Base-by-base conservation (phyloP, 345 rosid species). In the Cardamine resedifolia region DNA sequence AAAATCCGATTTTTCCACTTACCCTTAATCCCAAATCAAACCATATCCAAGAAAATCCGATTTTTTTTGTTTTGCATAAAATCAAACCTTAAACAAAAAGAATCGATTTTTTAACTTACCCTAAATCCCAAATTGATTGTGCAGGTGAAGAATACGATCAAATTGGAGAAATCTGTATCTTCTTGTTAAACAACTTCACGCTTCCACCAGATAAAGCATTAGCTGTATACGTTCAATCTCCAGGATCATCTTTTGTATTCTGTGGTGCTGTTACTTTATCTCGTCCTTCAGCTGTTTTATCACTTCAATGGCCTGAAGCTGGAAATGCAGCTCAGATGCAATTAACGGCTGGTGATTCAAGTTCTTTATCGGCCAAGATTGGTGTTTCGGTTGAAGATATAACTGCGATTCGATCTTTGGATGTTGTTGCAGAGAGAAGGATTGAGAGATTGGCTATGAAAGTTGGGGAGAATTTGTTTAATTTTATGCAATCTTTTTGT, bases 401-500 rank as follows among this genome's bases (percentile, higher is more conserved):
- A 71, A 80, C 90, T 1, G 50, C 96, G 10, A 44, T 44, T 44
- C 19, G 16, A 16, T 44, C 49, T 44, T n/a, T 44, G 72, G 97
- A 95, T 58, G 93, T 88, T 18, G 85, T 79, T 11, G 80, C 80
- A 20, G 96, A 77, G 85, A 84, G 81, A 68, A 84, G 79, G 64
- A 85, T 95, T 64, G 99, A 91, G 73, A 78, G 93, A 74, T 60
- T 95, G 59, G 97, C 97, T 27, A 82, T 94, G 98, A 94, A 67
- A 78, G 97, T 94, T 1, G 98, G 98, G n/a, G 96, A 94, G 86
- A 88, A 91, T 64, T 65, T 89, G 74, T 95, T 95, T 60, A 91
- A 91, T 49, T 95, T 89, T 50, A 95, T 95, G 99, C 99, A 95
- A 79, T 95, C 99, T 24, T 95, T 95, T 53, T 95, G 97, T 62